phyloP scores from a whole-genome alignment of 805 yeast genomes.

The Kodamaea hsintzibuensis region DNA sequence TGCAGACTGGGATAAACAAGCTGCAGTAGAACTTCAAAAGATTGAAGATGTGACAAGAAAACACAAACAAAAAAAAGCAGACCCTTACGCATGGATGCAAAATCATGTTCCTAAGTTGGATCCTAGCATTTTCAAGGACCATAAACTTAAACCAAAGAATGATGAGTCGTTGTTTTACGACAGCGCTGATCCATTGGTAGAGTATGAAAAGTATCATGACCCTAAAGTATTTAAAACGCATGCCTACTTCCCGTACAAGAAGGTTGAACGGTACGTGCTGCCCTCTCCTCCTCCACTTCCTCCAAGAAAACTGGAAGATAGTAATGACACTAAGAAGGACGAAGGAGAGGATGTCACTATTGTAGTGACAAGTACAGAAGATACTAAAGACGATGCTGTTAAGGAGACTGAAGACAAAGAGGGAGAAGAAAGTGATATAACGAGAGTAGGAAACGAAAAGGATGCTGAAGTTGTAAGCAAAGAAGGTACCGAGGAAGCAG shows the following conservation, averaged over 20 bases:
- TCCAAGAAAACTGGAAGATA: constrained; percentile 20
- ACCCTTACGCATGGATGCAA: constrained; percentile 3
- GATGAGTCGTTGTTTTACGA: constrained; percentile 5
- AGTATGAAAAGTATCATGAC: constrained; percentile 29
- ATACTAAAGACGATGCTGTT: not conserved
- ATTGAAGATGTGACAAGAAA: constrained; percentile 4
- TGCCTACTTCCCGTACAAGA: constrained; percentile 29
- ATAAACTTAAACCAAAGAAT: constrained; percentile 3
- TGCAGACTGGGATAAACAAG: constrained; percentile 7
- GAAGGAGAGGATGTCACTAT: not conserved
- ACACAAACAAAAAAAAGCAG: constrained; percentile 1
- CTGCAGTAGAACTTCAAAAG: constrained; percentile 17
- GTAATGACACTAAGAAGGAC: not conserved
- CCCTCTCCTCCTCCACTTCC: constrained; percentile 32
- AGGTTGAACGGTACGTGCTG: constrained; percentile 8
- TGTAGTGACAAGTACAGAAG: not conserved
- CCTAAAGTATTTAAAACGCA: constrained; percentile 24
- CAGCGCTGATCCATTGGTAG: constrained; percentile 32
- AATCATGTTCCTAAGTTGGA: constrained; percentile 7
- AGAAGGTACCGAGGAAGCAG: not conserved
- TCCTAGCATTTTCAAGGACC: constrained; percentile 4
- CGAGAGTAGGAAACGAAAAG: not conserved
- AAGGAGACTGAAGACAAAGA: not conserved
- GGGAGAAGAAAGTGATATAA: not conserved
- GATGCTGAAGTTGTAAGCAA: not conserved